phyloP scores from a whole-genome alignment of 257 asterid species.

The Ehretia macrophylla region DNA sequence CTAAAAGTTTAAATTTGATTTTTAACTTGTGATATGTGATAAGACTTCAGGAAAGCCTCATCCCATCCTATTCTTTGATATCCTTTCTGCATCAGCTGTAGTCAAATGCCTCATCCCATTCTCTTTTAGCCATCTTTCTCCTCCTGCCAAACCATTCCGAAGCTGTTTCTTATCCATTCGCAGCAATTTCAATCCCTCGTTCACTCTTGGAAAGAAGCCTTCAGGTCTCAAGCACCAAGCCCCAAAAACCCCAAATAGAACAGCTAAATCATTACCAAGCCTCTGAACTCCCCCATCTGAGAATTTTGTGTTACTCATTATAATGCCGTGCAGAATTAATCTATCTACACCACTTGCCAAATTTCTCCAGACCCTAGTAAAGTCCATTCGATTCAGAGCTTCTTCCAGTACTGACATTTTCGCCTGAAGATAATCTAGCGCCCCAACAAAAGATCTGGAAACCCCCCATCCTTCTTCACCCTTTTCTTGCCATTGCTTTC shows the following conservation, averaged over 20 bases:
- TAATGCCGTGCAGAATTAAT: slow-evolving; percentile 45
- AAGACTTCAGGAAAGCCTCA: neutral
- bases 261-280: slow-evolving; percentile 59
- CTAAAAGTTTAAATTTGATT: too few relatives aligned
- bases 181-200: slow-evolving; percentile 73
- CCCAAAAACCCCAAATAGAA: slow-evolving; percentile 61
- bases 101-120: slow-evolving; percentile 65
- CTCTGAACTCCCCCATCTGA: slow-evolving; percentile 64
- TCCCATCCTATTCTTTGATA: slow-evolving; percentile 48
- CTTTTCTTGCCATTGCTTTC: slow-evolving; percentile 87
- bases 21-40: too few relatives aligned
- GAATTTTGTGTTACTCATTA: slow-evolving; percentile 60
- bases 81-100: slow-evolving; percentile 54
- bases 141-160: slow-evolving; percentile 48
- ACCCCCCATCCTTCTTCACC: slow-evolving; percentile 50
- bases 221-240: slow-evolving; percentile 88
- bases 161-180: slow-evolving; percentile 43
- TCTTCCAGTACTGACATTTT: slow-evolving; percentile 62
- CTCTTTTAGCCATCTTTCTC: slow-evolving; percentile 71
- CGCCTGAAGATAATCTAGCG: slow-evolving; percentile 77
- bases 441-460: slow-evolving; percentile 61
- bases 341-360: slow-evolving; percentile 68
- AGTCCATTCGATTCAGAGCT: slow-evolving; percentile 57
- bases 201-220: slow-evolving; percentile 83
- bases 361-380: slow-evolving; percentile 79